Base-by-base conservation (phyloP, 2,329 filamentous ascomycete species). In the Biscogniauxia marginata region DNA sequence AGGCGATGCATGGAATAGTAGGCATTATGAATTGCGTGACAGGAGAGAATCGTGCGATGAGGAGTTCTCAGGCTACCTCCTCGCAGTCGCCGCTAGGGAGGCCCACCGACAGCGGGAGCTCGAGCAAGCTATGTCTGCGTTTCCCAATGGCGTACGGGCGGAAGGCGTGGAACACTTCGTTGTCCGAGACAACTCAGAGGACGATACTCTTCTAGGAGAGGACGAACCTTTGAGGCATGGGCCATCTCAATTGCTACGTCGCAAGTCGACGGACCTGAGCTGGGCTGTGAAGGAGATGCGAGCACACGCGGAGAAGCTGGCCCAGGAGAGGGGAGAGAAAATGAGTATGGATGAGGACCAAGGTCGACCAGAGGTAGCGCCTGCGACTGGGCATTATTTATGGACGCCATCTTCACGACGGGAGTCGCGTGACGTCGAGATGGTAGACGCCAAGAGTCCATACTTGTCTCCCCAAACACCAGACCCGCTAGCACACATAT, bases 281-380 rank as follows among this genome's bases (percentile, higher is more conserved):
- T 93, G 89, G 86, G 91, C 91, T 69, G 80, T 95, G 67, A 83
- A 87, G 65, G 87, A 91, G 65, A 90, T 95, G 88, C 88, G 90
- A 64, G 83, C 87, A 64, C 88, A 93, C 72, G 88, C 86, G 51
- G 84, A 90, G 63, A 79, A 86, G 64, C 71, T 86, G 49, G 80
- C 85, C 59, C 74, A 80, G 63, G 78, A 79, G 45, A 74, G 75
- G 56, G 73, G 75, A 65, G 71, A 74, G 55, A 74, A 69, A 20
- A 64, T 67, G 56, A 71, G 67, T 45, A 51, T 70, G 53, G 66
- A 70, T 58, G 73, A 70, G 65, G 70, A 63, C 63, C 22, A 63
- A 51, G 71, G 55, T 64, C 70, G 48, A 65, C 71, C 54, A 68
- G 73, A 70, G 54, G 68, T 62, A 57, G 52, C 58, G 55, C 68